Percentiles rank a stretch among this genome's conserved stretches.
These are phyloP conservation scores for Turritis glabra DNA, from an alignment of 345 rosid genomes.

Conservation along the genomic window DNA sequence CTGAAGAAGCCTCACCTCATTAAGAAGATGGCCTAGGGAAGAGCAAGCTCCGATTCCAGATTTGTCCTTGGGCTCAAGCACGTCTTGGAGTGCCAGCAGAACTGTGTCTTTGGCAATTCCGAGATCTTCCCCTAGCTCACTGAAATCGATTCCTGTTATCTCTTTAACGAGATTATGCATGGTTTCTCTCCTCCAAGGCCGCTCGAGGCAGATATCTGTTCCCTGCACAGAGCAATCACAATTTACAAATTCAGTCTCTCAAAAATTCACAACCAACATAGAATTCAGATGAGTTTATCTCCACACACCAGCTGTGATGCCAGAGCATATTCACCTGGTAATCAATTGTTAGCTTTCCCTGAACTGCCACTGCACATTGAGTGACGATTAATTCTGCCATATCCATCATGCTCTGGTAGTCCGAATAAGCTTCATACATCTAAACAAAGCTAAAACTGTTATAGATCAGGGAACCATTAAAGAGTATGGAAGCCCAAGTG, in stretches of 20 bases:
- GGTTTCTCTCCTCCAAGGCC: constrained; percentile 96
- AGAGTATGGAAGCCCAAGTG: constrained; percentile 22
- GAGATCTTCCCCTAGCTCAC: constrained; percentile 57
- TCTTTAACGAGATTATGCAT: constrained; percentile 96
- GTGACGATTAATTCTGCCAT: constrained; percentile 90
- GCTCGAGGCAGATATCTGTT: constrained; percentile 66
- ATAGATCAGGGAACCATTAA: constrained; percentile 16
- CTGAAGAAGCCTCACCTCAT: constrained; percentile 58
- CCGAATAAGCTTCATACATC: constrained; percentile 97
- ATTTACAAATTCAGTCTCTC: constrained; percentile 20
- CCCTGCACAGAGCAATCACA: constrained; percentile 58
- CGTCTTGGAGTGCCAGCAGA: constrained; percentile 52
- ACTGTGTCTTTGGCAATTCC: constrained; percentile 61
- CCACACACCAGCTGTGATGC: background rate
- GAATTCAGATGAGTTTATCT: background rate
- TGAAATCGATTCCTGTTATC: constrained; percentile 69
- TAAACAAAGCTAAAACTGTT: constrained; percentile 38
- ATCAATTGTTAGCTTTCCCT: constrained; percentile 70
- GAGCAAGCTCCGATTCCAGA: constrained; percentile 66
- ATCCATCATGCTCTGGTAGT: constrained; percentile 90
- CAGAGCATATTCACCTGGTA: constrained; percentile 62
- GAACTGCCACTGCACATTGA: constrained; percentile 74
- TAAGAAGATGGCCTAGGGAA: constrained; percentile 84
- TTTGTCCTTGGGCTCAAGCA: constrained; percentile 69
- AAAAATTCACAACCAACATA: constrained; percentile 1